phyloP scores from a whole-genome alignment of 805 yeast genomes.

The Saturnispora ahearnii region DNA sequence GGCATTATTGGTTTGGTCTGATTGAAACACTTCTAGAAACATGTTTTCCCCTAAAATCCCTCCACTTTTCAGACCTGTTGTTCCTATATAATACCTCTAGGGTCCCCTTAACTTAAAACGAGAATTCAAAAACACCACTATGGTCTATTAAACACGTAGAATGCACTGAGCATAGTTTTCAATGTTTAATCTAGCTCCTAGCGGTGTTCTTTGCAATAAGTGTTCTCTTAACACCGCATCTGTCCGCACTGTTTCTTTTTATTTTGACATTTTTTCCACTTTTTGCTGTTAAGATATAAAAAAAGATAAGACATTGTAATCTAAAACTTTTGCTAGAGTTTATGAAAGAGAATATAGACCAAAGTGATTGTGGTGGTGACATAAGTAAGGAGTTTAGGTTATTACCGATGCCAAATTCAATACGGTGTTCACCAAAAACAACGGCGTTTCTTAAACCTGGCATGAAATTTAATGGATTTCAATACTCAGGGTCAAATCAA shows the following conservation, averaged over 20 bases:
- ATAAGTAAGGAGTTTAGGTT: neutral
- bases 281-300: neutral
- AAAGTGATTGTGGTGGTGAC: neutral
- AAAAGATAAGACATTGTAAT: neutral
- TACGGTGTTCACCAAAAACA: neutral
- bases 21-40: neutral
- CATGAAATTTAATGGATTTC: constrained; percentile 55
- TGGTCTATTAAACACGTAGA: too few relatives aligned
- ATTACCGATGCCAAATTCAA: neutral
- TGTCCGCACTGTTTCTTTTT: too few relatives aligned
- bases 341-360: neutral
- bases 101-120: too few relatives aligned
- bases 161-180: too few relatives aligned
- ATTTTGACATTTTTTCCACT: neutral
- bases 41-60: neutral
- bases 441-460: constrained; percentile 51
- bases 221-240: too few relatives aligned
- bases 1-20: neutral
- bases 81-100: neutral
- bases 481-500: constrained; percentile 55
- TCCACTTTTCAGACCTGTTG: neutral
- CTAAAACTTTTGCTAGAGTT: neutral
- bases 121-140: too few relatives aligned
- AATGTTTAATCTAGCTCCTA: too few relatives aligned
- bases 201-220: too few relatives aligned